Evolutionary conservation across 768 basidiomycete species (phyloP).

Genomic region (Trametes coccinea): DNA sequence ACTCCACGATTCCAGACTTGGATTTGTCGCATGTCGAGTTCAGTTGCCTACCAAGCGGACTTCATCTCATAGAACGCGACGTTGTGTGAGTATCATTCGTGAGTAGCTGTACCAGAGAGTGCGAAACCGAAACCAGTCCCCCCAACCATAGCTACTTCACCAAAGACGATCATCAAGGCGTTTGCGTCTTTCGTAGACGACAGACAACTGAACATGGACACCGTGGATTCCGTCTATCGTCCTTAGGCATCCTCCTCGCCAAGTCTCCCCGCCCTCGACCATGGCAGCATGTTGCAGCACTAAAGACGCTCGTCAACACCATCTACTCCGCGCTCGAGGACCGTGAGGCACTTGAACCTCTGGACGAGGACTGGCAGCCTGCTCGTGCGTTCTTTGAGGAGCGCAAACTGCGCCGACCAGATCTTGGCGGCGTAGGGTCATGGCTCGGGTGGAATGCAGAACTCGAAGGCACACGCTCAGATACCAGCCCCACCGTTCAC

Average conservation of each 20-base stretch:
- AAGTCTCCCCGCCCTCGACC: constrained; percentile 67
- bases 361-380: constrained; percentile 62
- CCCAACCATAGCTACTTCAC: constrained; percentile 71
- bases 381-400: constrained; percentile 66
- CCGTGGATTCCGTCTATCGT: constrained; percentile 77
- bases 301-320: constrained; percentile 57
- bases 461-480: constrained; percentile 47
- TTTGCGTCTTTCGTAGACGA: constrained; percentile 73
- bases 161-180: constrained; percentile 65
- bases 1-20: constrained; percentile 47
- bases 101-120: too few species aligned
- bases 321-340: constrained; percentile 55
- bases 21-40: constrained; percentile 75
- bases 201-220: constrained; percentile 70
- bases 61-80: constrained; percentile 78
- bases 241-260: constrained; percentile 72
- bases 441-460: constrained; percentile 75
- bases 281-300: constrained; percentile 66
- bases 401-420: constrained; percentile 49
- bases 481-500: constrained; percentile 60
- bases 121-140: too few species aligned
- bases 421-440: constrained; percentile 54
- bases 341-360: constrained; percentile 48
- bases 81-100: constrained; percentile 59
- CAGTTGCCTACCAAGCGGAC: constrained; percentile 76